A percentile compares a stretch with the other conserved stretches of the same genome.
phyloP scores from a whole-genome alignment of 179 eudicot genomes.

The Amaranthus tricolor region DNA sequence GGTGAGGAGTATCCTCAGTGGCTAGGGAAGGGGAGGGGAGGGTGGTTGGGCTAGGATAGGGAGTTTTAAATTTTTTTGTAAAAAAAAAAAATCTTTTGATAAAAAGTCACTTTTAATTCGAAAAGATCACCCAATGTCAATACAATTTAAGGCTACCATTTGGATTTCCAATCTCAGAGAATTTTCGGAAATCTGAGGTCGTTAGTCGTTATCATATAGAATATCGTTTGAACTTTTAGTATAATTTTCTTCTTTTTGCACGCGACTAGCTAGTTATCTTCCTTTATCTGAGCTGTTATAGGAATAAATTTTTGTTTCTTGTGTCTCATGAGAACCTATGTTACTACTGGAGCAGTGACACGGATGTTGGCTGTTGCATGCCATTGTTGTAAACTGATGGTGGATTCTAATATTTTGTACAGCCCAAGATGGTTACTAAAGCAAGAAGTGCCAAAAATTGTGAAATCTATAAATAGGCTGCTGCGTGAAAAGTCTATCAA shows the following conservation, averaged over 20 bases:
- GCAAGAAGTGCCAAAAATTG: conserved; percentile 94
- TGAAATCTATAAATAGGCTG: conserved; percentile 83
- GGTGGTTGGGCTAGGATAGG: no score
- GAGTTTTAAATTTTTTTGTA: no score
- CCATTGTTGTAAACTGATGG: background rate
- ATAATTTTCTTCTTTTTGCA: background rate
- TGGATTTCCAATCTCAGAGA: no score
- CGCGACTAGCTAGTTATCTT: background rate
- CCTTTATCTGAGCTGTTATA: background rate
- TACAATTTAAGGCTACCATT: no score
- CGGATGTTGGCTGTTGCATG: background rate
- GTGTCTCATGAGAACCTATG: background rate
- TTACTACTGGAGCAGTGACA: background rate
- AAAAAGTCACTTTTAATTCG: no score
- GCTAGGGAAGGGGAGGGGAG: no score
- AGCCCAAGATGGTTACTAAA: conserved; percentile 92
- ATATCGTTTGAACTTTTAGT: background rate
- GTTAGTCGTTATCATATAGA: no score
- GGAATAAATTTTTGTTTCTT: background rate
- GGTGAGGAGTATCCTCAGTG: no score
- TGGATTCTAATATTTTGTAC: conserved; percentile 22
- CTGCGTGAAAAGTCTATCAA: conserved; percentile 92
- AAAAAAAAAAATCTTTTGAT: no score
- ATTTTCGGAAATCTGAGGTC: no score
- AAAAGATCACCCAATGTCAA: no score